Evolutionary conservation across 2,329 filamentous ascomycete genomes (phyloP).

Genomic region (Aureobasidium sp.): DNA sequence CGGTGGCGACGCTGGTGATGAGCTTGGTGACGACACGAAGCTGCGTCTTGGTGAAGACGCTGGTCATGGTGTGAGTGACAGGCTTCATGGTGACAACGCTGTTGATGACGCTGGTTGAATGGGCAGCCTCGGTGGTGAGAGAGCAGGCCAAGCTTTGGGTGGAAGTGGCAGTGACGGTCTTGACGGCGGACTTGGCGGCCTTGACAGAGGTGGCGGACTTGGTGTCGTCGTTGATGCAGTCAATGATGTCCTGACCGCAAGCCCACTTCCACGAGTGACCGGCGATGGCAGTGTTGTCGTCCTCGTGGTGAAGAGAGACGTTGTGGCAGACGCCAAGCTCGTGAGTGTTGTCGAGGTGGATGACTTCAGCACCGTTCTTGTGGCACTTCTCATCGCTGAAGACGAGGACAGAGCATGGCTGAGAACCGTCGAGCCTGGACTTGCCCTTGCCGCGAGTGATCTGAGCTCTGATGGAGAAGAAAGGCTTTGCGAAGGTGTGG

Average conservation of each 20-base stretch:
- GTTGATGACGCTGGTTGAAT: not conserved
- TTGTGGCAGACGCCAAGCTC: not conserved
- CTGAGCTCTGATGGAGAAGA: not conserved
- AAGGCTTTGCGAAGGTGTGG: not conserved
- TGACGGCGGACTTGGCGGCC: not conserved
- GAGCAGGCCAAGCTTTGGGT: not conserved
- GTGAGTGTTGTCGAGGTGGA: not conserved
- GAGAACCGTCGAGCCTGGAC: not conserved
- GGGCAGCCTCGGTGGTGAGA: not conserved
- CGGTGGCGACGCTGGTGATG: not conserved
- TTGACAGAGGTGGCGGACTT: not conserved
- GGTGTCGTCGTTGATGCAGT: not conserved
- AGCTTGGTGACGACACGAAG: not conserved
- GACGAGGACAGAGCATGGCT: not conserved
- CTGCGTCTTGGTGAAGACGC: not conserved
- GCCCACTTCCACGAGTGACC: not conserved
- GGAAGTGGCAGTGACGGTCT: not conserved
- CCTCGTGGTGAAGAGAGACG: not conserved
- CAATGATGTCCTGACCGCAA: not conserved
- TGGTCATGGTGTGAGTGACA: not conserved
- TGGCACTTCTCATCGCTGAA: not conserved
- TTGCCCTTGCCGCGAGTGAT: not conserved
- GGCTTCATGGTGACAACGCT: not conserved
- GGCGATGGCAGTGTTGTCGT: not conserved
- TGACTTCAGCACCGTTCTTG: not conserved